Base-by-base conservation (phyloP, 2,329 filamentous ascomycete genomes). In the Diaporthe humulicola region DNA sequence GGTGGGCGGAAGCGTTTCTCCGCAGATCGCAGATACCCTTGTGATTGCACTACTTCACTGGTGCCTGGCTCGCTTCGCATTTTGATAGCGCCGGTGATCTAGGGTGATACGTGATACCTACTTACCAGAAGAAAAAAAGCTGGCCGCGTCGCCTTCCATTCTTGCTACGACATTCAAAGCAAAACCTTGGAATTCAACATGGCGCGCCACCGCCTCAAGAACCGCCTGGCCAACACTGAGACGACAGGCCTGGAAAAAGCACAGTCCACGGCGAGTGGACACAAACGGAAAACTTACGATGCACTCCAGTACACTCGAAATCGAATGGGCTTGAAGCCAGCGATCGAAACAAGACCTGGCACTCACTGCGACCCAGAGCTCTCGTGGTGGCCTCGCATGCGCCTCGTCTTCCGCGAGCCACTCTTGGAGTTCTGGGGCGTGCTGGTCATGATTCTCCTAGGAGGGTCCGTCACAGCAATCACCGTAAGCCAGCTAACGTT, bases 371-470 rank as follows among this genome's bases (percentile, higher is more conserved):
- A 42, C 19, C 42, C 30, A 14, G 57, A 71, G 33, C 54, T 61
- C 8, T 52, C 57, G 7, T 71, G 70, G 56, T 61, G 42, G 70
- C 56, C 52, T 33, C 70, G 70, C 17, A 45, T 71, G 40, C 69
- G 69, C 30, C 52, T 48, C 19, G 42, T 54, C 10, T 33, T 71
- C 45, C 56, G 70, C 7, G 70, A 71, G 57, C 70, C 70, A 14
- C n/a, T 71, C 2, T 30, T 61, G 33, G 70, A 71, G 36, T 71
- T 71, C 45, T 71, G 70, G 70, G 70, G 70, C 19, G 33, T 40
- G 8, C 42, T 61, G 14, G 56, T 71, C 2, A 71, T 71, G 70
- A 61, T 61, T 12, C 48, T 71, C 22, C 42, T 71, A 1, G 70
- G 70, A 42, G 54, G 70, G 22, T 71, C 56, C 7, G 54, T 60